Conservation (phyloP, 2,329 filamentous ascomycete genomes). For the Cladosporium sp. region DNA sequence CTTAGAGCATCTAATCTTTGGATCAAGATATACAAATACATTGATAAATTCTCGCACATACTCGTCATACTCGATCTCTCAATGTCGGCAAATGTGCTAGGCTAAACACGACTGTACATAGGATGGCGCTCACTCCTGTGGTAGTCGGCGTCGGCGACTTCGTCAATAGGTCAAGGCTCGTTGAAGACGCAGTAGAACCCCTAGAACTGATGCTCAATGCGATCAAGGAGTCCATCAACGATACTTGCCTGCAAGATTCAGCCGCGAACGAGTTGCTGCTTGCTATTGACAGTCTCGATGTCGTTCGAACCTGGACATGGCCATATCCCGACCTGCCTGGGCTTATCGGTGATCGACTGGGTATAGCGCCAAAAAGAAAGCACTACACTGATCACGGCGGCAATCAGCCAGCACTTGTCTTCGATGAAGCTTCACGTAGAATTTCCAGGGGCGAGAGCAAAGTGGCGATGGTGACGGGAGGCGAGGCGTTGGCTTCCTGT, state of each 20-base stretch:
- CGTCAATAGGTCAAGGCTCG: conserved; percentile 48
- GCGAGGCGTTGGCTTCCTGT: conserved; percentile 58
- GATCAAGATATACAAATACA: too few species aligned
- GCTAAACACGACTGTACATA: too few species aligned
- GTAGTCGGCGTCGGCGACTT: conserved; percentile 59
- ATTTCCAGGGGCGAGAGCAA: conserved; percentile 48
- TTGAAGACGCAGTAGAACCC: conserved; percentile 53
- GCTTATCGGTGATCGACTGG: conserved; percentile 46
- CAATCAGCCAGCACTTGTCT: conserved; percentile 54
- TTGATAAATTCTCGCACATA: too few species aligned
- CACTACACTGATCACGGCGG: conserved; percentile 55
- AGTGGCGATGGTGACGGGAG: conserved; percentile 56
- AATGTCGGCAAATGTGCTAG: too few species aligned
- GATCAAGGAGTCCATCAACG: conserved; percentile 46
- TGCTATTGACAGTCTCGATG: conserved; percentile 52
- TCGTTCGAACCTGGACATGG: conserved; percentile 62
- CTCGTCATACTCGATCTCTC: too few species aligned
- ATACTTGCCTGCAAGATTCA: conserved; percentile 36
- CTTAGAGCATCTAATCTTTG: too few species aligned
- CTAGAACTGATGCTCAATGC: conserved; percentile 53
- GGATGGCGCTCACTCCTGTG: conserved; percentile 38
- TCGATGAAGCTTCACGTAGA: conserved; percentile 58
- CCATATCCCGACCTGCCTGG: conserved; percentile 54
- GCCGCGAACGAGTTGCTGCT: conserved; percentile 32
- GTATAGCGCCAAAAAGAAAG: conserved; percentile 42